A percentile compares a stretch with the other conserved stretches of the same genome.
phyloP scores from a whole-genome alignment of 148 eudicot species.

The Camellia granthamiana region DNA sequence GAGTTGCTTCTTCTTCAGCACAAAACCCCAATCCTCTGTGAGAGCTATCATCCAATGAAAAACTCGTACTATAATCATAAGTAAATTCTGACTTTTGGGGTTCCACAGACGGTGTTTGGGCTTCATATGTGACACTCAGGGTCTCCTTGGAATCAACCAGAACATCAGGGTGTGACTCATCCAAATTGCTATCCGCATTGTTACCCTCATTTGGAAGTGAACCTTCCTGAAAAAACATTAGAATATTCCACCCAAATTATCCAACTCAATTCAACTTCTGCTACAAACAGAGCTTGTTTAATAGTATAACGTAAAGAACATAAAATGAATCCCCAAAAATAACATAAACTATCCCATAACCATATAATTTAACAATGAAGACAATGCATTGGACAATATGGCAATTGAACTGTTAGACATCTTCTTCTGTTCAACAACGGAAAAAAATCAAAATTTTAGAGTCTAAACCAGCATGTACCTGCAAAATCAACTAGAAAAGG shows the following conservation, averaged over 20 bases:
- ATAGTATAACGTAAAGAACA: neutral
- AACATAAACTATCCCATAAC: neutral
- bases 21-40: slow-evolving; percentile 82
- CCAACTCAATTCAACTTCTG: neutral
- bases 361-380: neutral
- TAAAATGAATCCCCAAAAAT: neutral
- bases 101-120: slow-evolving; percentile 36
- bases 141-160: slow-evolving; percentile 46
- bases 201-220: slow-evolving; percentile 18
- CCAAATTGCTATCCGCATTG: slow-evolving; percentile 25
- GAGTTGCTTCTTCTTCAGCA: slow-evolving; percentile 28
- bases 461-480: neutral
- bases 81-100: slow-evolving; percentile 37
- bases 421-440: neutral
- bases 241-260: neutral
- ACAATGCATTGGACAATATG: neutral
- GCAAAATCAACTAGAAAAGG: neutral
- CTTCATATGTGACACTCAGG: slow-evolving; percentile 50
- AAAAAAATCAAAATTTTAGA: neutral
- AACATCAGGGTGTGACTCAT: slow-evolving; percentile 38
- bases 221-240: slow-evolving; percentile 41
- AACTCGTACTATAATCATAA: slow-evolving; percentile 51
- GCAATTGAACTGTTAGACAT: neutral
- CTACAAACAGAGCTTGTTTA: neutral
- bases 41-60: slow-evolving; percentile 57